Evolutionary conservation across 1,139 yeast species (phyloP).

Genomic region (Candida sp.): DNA sequence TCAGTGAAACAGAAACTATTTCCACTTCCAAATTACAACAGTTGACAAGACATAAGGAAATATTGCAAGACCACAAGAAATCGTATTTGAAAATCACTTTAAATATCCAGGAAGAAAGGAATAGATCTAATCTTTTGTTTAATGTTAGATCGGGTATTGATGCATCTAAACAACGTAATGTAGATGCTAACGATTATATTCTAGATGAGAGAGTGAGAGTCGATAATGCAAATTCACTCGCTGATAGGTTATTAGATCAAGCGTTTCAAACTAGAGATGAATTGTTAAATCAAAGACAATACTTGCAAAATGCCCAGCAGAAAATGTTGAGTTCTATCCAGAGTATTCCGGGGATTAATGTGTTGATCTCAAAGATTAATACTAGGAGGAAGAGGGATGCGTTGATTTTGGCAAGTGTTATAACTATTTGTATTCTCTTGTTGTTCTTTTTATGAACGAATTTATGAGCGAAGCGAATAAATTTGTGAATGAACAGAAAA

Average conservation of each 20-base stretch:
- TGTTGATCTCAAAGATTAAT: conserved; percentile 74
- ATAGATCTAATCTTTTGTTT: conserved; percentile 67
- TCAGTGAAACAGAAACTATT: conserved; percentile 52
- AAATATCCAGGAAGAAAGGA: conserved; percentile 69
- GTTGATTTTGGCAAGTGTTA: conserved; percentile 70
- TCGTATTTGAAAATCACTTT: conserved; percentile 59
- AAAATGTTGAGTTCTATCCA: conserved; percentile 59
- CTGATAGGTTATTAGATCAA: conserved; percentile 76
- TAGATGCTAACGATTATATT: conserved; percentile 57
- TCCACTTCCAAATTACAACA: conserved; percentile 80
- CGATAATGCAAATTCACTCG: conserved; percentile 68
- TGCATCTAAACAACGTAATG: conserved; percentile 42
- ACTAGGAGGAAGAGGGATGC: conserved; percentile 89
- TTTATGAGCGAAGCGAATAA: too few species aligned
- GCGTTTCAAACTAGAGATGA: conserved; percentile 92
- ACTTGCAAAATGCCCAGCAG: conserved; percentile 62
- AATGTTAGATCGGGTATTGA: conserved; percentile 79
- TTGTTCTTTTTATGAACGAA: conserved; percentile 56
- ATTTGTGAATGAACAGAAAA: too few species aligned
- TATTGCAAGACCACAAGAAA: conserved; percentile 63
- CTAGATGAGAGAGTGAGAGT: conserved; percentile 74
- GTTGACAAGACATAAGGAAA: conserved; percentile 77
- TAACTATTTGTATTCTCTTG: conserved; percentile 69
- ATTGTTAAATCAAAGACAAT: conserved; percentile 65
- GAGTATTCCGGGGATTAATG: conserved; percentile 79